Evolutionary conservation across 345 rosid genomes (phyloP), one percentile per base, ranked within the genome.

Genomic region (Odontarrhena argentea): DNA sequence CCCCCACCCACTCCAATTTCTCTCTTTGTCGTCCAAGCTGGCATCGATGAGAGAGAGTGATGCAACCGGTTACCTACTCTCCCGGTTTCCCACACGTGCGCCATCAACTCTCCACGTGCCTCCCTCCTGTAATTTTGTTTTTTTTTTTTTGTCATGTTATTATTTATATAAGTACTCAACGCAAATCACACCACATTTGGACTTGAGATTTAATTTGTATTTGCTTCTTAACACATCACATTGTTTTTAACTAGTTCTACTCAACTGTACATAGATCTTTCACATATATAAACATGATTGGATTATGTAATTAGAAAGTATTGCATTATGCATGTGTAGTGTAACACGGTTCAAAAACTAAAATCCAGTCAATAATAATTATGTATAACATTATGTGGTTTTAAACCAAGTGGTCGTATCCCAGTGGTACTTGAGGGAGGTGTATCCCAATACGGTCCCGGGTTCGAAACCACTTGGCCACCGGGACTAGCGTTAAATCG

Each of bases 31-130:
- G 43, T 58, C 76, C 76, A 57, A 59, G 61, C 71, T 73, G 76
- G 76, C 76, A 58, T 15, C 60, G 30, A 56, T 50, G 60, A 30
- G 41, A 63, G 58, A 64, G 49, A 25, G 12, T 7, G 1, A 2
- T 18, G 9, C 52, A 37, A 81, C 89, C 79, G 77, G 65, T 67
- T 74, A 78, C 91, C 80, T 30, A 18, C 10, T 57, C 74, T 44
- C 57, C 89, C 83, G 50, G 87, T 79, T 66, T 9, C 32, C 25
- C 71, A 15, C 71, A 73, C 76, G 76, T 73, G 71, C 58, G 28
- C 26, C 69, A 28, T 63, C 69, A 14, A 55, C 66, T 65, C 78
- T 78, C 60, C 88, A 80, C 84, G 85, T 78, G 82, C 77, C 46
- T 40, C 53, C 18, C 51, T 34, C 74, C 47, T 32, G 5, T 56